Percentiles rank a stretch among this genome's conserved stretches.
phyloP scores from a whole-genome alignment of 179 eudicot species.

The Beta corolliflora region DNA sequence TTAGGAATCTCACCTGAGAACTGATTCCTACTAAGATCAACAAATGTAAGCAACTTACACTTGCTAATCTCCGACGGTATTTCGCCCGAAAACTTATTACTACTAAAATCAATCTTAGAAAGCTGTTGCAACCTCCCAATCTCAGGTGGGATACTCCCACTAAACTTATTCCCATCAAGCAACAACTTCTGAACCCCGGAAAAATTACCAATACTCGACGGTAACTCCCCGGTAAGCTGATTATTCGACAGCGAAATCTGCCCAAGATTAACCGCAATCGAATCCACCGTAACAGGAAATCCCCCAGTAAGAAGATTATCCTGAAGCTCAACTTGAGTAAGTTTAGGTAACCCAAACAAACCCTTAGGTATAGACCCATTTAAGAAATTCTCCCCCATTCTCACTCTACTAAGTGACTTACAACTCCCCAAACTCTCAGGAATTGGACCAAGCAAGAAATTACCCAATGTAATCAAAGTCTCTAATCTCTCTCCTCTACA shows the following conservation, averaged over 20 bases:
- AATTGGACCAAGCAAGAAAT: constrained; percentile 71
- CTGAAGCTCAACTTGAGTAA: constrained; percentile 84
- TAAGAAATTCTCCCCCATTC: constrained; percentile 86
- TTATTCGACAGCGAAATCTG: constrained; percentile 79
- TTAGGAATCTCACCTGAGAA: constrained; percentile 63
- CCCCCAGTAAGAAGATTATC: constrained; percentile 71
- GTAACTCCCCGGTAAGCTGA: constrained; percentile 62
- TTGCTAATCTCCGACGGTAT: constrained; percentile 61
- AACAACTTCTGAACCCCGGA: constrained; percentile 73
- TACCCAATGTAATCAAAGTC: constrained; percentile 65
- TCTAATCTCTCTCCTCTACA: constrained; percentile 58
- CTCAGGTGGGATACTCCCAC: constrained; percentile 57
- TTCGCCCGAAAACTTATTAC: constrained; percentile 55
- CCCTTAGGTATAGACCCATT: constrained; percentile 92
- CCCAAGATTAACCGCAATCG: constrained; percentile 52
- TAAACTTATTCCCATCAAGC: constrained; percentile 65
- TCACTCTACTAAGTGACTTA: constrained; percentile 52
- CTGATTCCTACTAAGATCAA: constrained; percentile 76
- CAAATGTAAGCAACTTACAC: constrained; percentile 61
- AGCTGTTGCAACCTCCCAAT: constrained; percentile 73
- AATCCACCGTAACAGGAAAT: constrained; percentile 56
- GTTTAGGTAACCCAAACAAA: constrained; percentile 61
- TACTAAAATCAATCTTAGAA: constrained; percentile 78
- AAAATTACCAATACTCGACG: constrained; percentile 67
- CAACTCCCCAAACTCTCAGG: constrained; percentile 76